phyloP scores from a whole-genome alignment of 1,139 yeast species.

The Scheffersomyces quercinus region DNA sequence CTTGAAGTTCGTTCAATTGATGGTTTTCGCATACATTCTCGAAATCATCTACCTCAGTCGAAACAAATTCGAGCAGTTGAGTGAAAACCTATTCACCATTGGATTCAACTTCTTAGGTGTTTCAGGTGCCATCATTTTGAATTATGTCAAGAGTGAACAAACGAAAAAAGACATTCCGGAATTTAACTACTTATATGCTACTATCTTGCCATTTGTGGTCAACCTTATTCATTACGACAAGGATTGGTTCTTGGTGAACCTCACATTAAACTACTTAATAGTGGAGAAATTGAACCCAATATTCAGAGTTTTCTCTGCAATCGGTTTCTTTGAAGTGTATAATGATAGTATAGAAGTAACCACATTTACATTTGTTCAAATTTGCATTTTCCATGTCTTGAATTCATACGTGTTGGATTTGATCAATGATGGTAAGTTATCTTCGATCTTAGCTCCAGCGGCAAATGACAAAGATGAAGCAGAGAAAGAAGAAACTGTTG shows the following conservation, averaged over 20 bases:
- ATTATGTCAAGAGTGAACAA: slow-evolving; percentile 22
- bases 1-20: slow-evolving; percentile 34
- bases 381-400: slow-evolving; percentile 25
- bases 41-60: slow-evolving; percentile 32
- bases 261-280: slow-evolving; percentile 40
- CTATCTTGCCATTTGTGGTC: slow-evolving; percentile 33
- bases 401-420: slow-evolving; percentile 26
- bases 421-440: slow-evolving; percentile 26
- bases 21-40: slow-evolving; percentile 29
- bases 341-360: slow-evolving; percentile 20
- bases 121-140: slow-evolving; percentile 28
- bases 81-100: slow-evolving; percentile 23
- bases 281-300: slow-evolving; percentile 33
- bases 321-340: slow-evolving; percentile 33
- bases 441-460: slow-evolving; percentile 8
- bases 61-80: slow-evolving; percentile 16
- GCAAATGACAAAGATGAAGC: slow-evolving; percentile 15
- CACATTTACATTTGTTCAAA: slow-evolving; percentile 22
- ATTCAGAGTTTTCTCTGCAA: slow-evolving; percentile 30
- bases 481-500: slow-evolving; percentile 3
- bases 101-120: slow-evolving; percentile 41
- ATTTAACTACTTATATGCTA: slow-evolving; percentile 38
- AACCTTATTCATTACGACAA: slow-evolving; percentile 21
- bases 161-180: slow-evolving; percentile 29
- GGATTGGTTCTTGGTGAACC: slow-evolving; percentile 30